Base-by-base conservation (phyloP, 371 early-diverging fungal genomes). In the Saksenaea oblongispora region DNA sequence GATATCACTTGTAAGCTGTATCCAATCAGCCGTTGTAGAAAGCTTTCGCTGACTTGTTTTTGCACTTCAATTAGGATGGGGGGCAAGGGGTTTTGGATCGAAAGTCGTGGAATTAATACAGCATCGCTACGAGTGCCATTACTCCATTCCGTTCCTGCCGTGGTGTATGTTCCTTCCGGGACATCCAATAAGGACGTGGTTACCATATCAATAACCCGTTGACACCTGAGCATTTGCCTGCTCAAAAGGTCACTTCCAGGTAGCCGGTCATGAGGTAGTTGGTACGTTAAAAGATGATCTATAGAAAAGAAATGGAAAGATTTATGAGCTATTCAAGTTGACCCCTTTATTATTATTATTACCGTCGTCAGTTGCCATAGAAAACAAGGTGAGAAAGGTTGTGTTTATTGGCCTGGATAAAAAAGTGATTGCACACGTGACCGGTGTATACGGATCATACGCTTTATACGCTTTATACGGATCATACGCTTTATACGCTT, bases 1-100 rank as follows among this genome's bases (percentile, higher is more conserved):
- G 22, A 41, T 39, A 58, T 58, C 41, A 58, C 27, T 58, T 58
- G 58, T 39, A 58, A 41, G 41, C 41, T 39, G 39, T 58, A 58
- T 1, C 28, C 36, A 58, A 42, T 42, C 44, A 42, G 44, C 17
- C 44, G 15, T 42, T 2, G 44, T n/a, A 42, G 7, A 42, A 42
- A 42, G 44, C 15, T 1, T 3, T 42, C 44, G 1, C 2, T 58
- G 34, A 58, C 58, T 39, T 22, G 41, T 34, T 56, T 34, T 36
- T 56, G 56, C 41, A 58, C 1, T 58, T 39, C n/a, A 39, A 58
- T 58, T 24, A 58, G 36, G 34, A 58, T 39, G 22, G 36, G 39
- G 15, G 54, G 27, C 56, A 28, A 36, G 56, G 56, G 35, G 24
- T 56, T 42, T 42, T 42, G 44, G 44, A n/a, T 42, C 5, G 44